A percentile compares a stretch with the other conserved stretches of the same genome.
Evolutionary conservation across 345 rosid species (phyloP).

Genomic region (Murraya koenigii): DNA sequence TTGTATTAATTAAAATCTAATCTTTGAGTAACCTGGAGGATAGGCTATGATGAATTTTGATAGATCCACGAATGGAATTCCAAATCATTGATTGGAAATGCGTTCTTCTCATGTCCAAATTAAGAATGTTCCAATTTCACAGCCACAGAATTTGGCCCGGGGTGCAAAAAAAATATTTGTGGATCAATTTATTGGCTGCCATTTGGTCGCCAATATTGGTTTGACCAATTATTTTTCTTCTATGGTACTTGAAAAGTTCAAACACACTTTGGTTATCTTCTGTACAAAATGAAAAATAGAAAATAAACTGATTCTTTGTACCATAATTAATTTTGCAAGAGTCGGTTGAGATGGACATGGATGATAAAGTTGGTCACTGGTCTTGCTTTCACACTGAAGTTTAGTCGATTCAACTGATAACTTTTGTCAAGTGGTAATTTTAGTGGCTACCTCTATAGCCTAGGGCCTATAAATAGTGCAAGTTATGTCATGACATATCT

Average conservation of each 20-base stretch:
- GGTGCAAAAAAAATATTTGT: background rate
- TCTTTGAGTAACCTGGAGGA: too few relatives aligned
- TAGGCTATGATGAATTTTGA: background rate
- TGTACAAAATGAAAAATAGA: too few relatives aligned
- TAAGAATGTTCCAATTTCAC: background rate
- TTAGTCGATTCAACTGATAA: slow-evolving; percentile 9
- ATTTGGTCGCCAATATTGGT: background rate
- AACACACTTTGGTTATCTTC: background rate
- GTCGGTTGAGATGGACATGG: background rate
- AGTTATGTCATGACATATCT: background rate
- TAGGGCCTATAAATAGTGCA: background rate
- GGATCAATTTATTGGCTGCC: background rate
- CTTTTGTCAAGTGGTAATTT: slow-evolving; percentile 7
- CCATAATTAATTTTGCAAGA: background rate
- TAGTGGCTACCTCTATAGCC: background rate
- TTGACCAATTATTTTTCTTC: background rate
- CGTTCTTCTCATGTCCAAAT: background rate
- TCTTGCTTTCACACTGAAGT: background rate
- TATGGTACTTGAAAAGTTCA: background rate
- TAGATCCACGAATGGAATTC: background rate
- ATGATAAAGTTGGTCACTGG: background rate
- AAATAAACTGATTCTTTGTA: slow-evolving; percentile 6
- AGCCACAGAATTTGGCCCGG: background rate
- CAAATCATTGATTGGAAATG: slow-evolving; percentile 1
- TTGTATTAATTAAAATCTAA: too few relatives aligned